phyloP scores from a whole-genome alignment of 1,139 yeast species.

The Geotrichum cucujoidarum region DNA sequence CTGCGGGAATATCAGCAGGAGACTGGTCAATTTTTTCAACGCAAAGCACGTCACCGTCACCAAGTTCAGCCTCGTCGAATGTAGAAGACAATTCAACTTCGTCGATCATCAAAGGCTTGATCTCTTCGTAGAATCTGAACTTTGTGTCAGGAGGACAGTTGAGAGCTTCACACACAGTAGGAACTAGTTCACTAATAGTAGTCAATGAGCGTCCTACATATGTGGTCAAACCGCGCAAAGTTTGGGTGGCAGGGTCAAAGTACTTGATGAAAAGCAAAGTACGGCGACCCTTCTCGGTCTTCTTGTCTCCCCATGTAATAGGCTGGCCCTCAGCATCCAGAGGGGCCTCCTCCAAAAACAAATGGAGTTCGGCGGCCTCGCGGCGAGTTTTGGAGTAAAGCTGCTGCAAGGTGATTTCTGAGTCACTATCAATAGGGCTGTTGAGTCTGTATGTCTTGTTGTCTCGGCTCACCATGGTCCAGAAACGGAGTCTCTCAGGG shows the following conservation, averaged over 20 bases:
- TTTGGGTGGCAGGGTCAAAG: conserved; percentile 56
- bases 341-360: conserved; percentile 34
- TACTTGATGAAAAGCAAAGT: conserved; percentile 61
- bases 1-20: conserved; percentile 16
- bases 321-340: conserved; percentile 19
- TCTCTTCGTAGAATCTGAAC: conserved; percentile 61
- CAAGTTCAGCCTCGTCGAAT: conserved; percentile 61
- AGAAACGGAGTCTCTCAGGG: conserved; percentile 45
- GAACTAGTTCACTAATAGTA: conserved; percentile 44
- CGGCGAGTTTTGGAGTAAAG: conserved; percentile 37
- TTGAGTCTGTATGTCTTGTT: conserved; percentile 71
- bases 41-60: conserved; percentile 74
- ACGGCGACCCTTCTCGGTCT: conserved; percentile 25
- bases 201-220: conserved; percentile 51
- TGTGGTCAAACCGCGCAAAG: conserved; percentile 60
- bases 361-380: conserved; percentile 20
- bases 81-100: conserved; percentile 42
- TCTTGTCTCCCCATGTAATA: conserved; percentile 13
- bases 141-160: conserved; percentile 43
- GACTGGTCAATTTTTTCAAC: conserved; percentile 42
- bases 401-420: conserved; percentile 42
- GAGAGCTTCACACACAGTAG: conserved; percentile 44
- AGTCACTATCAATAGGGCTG: conserved; percentile 42
- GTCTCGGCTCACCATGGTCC: conserved; percentile 64
- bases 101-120: conserved; percentile 60